These are phyloP conservation scores for Penicillium sp. DNA, from an alignment of 2,329 filamentous ascomycete species.

Conservation along the genomic window DNA sequence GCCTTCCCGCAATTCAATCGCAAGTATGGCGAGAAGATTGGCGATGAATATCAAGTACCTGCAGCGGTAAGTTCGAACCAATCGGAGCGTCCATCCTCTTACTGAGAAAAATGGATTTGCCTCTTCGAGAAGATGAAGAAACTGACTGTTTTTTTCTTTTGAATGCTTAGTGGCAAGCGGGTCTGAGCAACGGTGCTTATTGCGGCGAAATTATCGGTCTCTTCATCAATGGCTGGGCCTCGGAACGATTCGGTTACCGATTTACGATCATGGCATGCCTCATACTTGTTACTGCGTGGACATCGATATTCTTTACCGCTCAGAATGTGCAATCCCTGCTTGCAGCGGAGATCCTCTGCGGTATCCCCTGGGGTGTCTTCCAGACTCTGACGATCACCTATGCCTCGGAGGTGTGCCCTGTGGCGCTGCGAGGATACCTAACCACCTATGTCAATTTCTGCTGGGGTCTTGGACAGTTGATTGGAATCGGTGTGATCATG, in stretches of 20 bases:
- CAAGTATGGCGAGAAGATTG: conserved; percentile 40
- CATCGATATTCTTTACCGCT: conserved; percentile 54
- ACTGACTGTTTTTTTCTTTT: conserved; percentile 14
- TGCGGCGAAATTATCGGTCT: conserved; percentile 52
- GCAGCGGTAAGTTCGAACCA: conserved; percentile 34
- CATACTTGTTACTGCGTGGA: conserved; percentile 48
- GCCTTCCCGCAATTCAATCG: conserved; percentile 42
- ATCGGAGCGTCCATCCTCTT: neutral
- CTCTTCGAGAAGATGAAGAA: neutral
- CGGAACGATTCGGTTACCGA: conserved; percentile 53
- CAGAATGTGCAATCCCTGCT: conserved; percentile 48
- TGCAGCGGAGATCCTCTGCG: conserved; percentile 53
- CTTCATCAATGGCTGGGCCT: conserved; percentile 52
- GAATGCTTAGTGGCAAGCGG: conserved; percentile 45
- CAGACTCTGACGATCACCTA: conserved; percentile 51
- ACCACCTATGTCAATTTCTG: conserved; percentile 51
- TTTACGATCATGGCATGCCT: conserved; percentile 52
- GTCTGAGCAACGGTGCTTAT: conserved; percentile 46
- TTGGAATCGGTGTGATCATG: conserved; percentile 53
- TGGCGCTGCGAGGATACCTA: conserved; percentile 46
- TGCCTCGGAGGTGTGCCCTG: conserved; percentile 49
- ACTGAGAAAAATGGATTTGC: neutral
- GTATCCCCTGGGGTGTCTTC: conserved; percentile 54
- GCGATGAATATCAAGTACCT: conserved; percentile 42
- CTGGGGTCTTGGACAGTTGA: conserved; percentile 51